Evolutionary conservation across 176 grass and related monocot species (phyloP).

Genomic region (Oryza australiensis): DNA sequence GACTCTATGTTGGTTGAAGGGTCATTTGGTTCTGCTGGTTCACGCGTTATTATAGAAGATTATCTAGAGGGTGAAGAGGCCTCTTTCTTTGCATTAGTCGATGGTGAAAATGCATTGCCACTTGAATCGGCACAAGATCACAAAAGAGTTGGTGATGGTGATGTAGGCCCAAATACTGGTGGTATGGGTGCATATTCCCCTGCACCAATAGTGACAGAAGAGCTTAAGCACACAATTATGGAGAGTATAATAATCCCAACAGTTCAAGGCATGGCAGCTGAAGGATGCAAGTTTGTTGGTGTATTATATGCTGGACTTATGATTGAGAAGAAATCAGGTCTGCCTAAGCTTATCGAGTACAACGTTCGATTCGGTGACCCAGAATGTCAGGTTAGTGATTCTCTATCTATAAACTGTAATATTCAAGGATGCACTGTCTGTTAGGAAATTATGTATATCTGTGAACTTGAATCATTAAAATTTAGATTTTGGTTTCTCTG

Average conservation of each 20-base stretch:
- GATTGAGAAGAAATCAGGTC: conserved; percentile 78
- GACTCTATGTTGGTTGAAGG: conserved; percentile 80
- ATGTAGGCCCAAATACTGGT: conserved; percentile 87
- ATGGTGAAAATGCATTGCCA: conserved; percentile 75
- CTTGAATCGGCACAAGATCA: conserved; percentile 95
- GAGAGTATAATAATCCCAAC: conserved; percentile 84
- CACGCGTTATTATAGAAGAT: conserved; percentile 78
- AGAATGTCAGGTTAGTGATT: conserved; percentile 85
- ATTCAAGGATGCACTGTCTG: background rate
- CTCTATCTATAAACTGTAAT: background rate
- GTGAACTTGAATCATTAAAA: background rate
- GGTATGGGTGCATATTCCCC: conserved; percentile 98
- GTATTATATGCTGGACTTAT: conserved; percentile 90
- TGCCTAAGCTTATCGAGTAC: conserved; percentile 94
- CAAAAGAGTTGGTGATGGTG: conserved; percentile 88
- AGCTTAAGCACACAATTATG: conserved; percentile 69
- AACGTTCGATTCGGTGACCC: conserved; percentile 93
- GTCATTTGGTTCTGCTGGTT: conserved; percentile 83
- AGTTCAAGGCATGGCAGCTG: conserved; percentile 82
- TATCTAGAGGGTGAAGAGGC: conserved; percentile 95
- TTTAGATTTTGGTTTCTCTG: conserved; percentile 2
- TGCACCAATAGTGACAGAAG: conserved; percentile 73
- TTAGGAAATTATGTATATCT: conserved; percentile 5
- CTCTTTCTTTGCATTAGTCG: conserved; percentile 95
- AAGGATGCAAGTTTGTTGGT: conserved; percentile 88